Conservation (phyloP, 805 yeast genomes). For the Kockiozyma suomiensis region DNA sequence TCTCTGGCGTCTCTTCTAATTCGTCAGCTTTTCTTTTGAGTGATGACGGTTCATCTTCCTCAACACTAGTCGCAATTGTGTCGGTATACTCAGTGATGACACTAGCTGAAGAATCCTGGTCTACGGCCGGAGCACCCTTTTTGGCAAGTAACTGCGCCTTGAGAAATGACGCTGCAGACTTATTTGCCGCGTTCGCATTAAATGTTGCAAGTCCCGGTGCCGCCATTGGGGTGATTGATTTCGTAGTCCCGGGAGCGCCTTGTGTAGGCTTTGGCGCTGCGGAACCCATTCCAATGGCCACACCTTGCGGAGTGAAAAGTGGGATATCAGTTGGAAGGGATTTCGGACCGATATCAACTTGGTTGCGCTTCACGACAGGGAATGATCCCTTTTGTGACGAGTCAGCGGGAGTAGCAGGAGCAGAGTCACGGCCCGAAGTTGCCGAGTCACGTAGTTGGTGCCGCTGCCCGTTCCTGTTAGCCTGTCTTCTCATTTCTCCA, state of each 20-base stretch:
- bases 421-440: neutral
- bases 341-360: conserved; percentile 75
- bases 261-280: conserved; percentile 6
- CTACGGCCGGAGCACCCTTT: conserved; percentile 15
- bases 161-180: conserved; percentile 66
- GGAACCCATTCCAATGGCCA: conserved; percentile 55
- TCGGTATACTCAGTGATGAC: conserved; percentile 8
- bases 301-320: conserved; percentile 73
- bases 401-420: neutral
- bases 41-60: conserved; percentile 27
- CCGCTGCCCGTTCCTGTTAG: conserved; percentile 60
- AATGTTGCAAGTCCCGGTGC: conserved; percentile 18
- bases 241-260: conserved; percentile 14
- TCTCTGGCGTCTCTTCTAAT: conserved; percentile 26
- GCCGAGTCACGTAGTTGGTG: conserved; percentile 49
- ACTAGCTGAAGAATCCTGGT: neutral
- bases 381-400: neutral
- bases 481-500: conserved; percentile 60
- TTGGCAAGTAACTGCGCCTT: conserved; percentile 44
- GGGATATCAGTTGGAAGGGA: conserved; percentile 73
- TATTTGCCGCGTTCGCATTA: conserved; percentile 67
- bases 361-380: conserved; percentile 46
- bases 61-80: conserved; percentile 24
- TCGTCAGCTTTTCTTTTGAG: conserved; percentile 34
- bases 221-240: conserved; percentile 17